Evolutionary conservation across 2,329 filamentous ascomycete genomes (phyloP).

Genomic region (Epichloe sylvatica): DNA sequence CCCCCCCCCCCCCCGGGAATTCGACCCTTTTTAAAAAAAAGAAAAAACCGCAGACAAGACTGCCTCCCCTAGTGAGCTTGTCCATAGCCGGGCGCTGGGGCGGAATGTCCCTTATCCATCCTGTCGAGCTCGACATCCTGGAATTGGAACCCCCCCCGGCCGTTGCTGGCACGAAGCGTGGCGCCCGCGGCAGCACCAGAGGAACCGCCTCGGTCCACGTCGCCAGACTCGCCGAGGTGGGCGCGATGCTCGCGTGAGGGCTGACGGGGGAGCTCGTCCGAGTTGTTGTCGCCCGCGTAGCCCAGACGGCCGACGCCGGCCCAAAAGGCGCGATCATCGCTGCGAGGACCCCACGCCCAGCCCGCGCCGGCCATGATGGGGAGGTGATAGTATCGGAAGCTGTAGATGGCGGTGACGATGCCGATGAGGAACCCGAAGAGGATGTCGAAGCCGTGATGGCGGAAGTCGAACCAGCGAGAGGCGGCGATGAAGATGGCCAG

Average conservation of each 20-base stretch:
- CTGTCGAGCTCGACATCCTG: slow-evolving; percentile 20
- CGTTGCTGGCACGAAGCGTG: slow-evolving; percentile 1
- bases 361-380: slow-evolving; percentile 62
- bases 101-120: slow-evolving; percentile 7
- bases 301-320: slow-evolving; percentile 53
- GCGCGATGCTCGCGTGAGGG: slow-evolving; percentile 8
- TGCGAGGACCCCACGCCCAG: slow-evolving; percentile 79
- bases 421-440: slow-evolving; percentile 75
- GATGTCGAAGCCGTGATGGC: slow-evolving; percentile 88
- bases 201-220: slow-evolving; percentile 7
- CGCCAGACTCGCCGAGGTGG: slow-evolving; percentile 15
- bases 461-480: slow-evolving; percentile 76
- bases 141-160: slow-evolving; percentile 9
- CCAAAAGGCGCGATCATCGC: slow-evolving; percentile 60
- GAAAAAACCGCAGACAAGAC: no score
- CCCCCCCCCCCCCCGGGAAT: no score
- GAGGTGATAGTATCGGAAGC: slow-evolving; percentile 76
- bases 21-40: no score
- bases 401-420: slow-evolving; percentile 52
- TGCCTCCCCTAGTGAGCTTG: not conserved
- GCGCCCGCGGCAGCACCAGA: not conserved
- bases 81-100: not conserved
- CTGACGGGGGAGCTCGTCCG: slow-evolving; percentile 13
- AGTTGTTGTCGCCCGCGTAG: slow-evolving; percentile 34
- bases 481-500: slow-evolving; percentile 68